These are phyloP conservation scores for Avena eriantha DNA, from an alignment of 176 grass and related monocot species.

Conservation along the genomic window DNA sequence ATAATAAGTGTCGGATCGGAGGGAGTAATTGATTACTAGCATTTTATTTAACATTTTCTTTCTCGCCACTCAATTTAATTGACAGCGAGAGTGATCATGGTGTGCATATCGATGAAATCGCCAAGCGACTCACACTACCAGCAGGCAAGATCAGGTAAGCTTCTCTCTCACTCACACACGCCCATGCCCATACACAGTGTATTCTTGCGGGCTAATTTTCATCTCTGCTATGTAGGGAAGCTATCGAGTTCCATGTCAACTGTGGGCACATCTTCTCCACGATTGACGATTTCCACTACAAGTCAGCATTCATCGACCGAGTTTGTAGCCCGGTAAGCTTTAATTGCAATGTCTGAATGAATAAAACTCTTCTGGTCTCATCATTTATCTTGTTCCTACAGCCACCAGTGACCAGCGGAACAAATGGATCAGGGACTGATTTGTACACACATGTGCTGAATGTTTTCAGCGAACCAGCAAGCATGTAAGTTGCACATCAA, in stretches of 20 bases:
- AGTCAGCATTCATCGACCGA: constrained; percentile 39
- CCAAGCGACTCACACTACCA: constrained; percentile 57
- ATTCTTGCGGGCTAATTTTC: constrained; percentile 18
- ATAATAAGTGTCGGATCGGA: no score
- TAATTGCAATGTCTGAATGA: background rate
- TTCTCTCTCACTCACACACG: background rate
- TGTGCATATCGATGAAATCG: constrained; percentile 78
- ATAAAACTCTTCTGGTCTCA: constrained; percentile 6
- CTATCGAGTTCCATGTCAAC: constrained; percentile 59
- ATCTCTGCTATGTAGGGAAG: constrained; percentile 61
- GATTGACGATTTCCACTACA: constrained; percentile 84
- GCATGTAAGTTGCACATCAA: constrained; percentile 59
- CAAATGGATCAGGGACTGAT: constrained; percentile 57
- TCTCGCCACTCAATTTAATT: background rate
- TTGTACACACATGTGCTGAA: constrained; percentile 63
- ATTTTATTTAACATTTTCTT: background rate
- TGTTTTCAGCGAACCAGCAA: constrained; percentile 78
- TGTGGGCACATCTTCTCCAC: constrained; percentile 78
- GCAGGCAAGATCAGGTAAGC: constrained; percentile 57
- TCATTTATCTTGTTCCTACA: constrained; percentile 31
- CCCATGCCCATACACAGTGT: background rate
- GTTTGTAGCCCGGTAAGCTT: no score
- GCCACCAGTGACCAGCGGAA: constrained; percentile 23
- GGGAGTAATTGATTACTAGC: background rate
- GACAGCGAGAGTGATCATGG: constrained; percentile 78